Base-by-base conservation (phyloP, 495 filamentous ascomycete species). In the Aspergillus haitiensis region DNA sequence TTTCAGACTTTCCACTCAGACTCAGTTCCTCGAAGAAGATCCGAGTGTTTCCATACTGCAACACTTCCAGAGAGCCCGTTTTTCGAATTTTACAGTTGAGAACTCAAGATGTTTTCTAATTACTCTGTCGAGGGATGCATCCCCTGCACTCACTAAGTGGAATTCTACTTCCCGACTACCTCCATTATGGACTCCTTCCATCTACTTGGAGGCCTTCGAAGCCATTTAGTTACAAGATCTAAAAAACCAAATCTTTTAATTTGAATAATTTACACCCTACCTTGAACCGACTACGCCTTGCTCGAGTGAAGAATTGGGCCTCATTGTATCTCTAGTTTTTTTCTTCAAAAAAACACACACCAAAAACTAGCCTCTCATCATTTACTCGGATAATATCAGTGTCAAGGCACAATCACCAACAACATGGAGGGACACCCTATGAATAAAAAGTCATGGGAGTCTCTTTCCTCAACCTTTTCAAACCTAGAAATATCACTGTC, bases 401-500 rank as follows among this genome's bases (percentile, higher is more conserved):
- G 21, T 1, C 21, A 27, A 27, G n/a, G 16, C 16, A 35, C 51
- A 53, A 16, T 34, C 12, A 35, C 16, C 31, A 34, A 60, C 58
- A 66, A 55, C 52, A 76, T 76, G 71, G 65, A 65, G 52, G 57
- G 52, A 39, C 58, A 64, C 27, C 60, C 39, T 42, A 64, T 62
- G 60, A 67, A 68, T 56, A 64, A 63, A 63, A 70, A 70, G 59
- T 77, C 72, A 27, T 78, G 74, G 75, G 75, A 77, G 45, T 76
- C 75, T 56, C 68, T 77, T 40, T 75, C 75, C n/a, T 76, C 77
- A 47, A 66, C 67, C 4, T 75, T 76, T 34, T 72, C 72, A 27
- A 57, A 69, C 21, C 68, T 77, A 33, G 75, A 80, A 21, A 66
- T 75, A n/a, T 79, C 76, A 9, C 67, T 75, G 39, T 76, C 75